Percentiles rank a stretch among this genome's conserved stretches.
Conservation (phyloP, 1,284 basidiomycete species). For the Rhodofomes roseus region DNA sequence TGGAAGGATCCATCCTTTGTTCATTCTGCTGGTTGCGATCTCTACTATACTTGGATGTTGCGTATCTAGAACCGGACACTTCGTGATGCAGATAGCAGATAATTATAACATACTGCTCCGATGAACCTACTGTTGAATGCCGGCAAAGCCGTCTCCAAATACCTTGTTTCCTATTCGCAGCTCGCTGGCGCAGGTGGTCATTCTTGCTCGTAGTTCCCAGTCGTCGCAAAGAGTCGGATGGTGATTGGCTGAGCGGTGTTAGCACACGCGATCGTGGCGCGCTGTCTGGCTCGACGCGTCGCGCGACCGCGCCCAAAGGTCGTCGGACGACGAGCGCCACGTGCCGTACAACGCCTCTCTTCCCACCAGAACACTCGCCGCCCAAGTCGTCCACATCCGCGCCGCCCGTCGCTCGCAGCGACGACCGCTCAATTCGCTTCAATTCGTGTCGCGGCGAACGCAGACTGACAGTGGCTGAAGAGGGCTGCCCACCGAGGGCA, state of each 20-base stretch:
- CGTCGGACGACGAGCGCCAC: neutral
- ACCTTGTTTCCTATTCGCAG: neutral
- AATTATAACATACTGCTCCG: neutral
- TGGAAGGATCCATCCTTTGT: too few species aligned
- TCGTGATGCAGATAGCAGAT: too few species aligned
- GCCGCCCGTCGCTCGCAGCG: neutral
- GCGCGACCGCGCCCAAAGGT: neutral
- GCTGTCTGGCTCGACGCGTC: neutral
- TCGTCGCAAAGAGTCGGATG: neutral
- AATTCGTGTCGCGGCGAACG: neutral
- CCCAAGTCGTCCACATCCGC: neutral
- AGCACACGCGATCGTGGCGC: conserved; percentile 2
- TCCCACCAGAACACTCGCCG: neutral
- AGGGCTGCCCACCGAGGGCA: neutral
- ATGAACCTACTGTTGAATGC: too few species aligned
- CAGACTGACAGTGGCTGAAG: neutral
- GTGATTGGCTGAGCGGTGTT: conserved; percentile 3
- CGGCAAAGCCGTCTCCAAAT: neutral
- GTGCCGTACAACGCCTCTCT: neutral
- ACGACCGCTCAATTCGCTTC: neutral
- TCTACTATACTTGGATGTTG: too few species aligned
- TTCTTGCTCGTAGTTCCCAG: neutral
- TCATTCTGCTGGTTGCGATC: too few species aligned
- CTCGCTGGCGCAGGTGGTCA: neutral
- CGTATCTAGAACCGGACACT: too few species aligned